Conservation (phyloP, 2,329 filamentous ascomycete species). For the Monosporascus sp. region DNA sequence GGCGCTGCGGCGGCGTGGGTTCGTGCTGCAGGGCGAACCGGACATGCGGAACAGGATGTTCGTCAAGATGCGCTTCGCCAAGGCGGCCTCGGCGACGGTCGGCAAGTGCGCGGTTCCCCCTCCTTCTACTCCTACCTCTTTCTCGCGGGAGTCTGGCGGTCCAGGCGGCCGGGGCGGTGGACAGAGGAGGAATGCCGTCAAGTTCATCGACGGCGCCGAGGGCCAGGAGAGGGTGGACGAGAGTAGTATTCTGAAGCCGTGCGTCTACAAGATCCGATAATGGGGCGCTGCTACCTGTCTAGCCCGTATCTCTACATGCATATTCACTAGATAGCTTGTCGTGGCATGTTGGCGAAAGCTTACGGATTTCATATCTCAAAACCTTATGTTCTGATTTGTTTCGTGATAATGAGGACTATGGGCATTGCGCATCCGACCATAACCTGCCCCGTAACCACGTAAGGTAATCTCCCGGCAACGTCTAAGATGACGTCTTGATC, state of each 20-base stretch:
- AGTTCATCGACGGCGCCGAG: slow-evolving; percentile 55
- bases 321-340: too few species aligned
- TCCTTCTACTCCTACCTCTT: neutral
- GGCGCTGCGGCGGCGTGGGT: slow-evolving; percentile 73
- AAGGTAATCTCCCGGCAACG: too few species aligned
- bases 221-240: slow-evolving; percentile 61
- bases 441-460: too few species aligned
- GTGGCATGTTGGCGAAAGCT: too few species aligned
- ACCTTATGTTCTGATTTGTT: too few species aligned
- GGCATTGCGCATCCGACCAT: too few species aligned
- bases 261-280: slow-evolving; percentile 86
- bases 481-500: too few species aligned
- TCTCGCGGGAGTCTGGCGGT: slow-evolving; percentile 6
- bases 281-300: neutral
- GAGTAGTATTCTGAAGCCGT: slow-evolving; percentile 73
- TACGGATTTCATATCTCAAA: too few species aligned
- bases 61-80: slow-evolving; percentile 92
- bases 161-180: slow-evolving; percentile 2
- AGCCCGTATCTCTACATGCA: too few species aligned
- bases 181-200: slow-evolving; percentile 38
- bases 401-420: too few species aligned
- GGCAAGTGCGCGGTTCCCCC: slow-evolving; percentile 62
- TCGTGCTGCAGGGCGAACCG: slow-evolving; percentile 68
- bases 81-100: slow-evolving; percentile 66
- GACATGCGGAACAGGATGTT: slow-evolving; percentile 97